Percentiles rank a stretch among this genome's conserved stretches.
phyloP scores from a whole-genome alignment of 2,329 filamentous ascomycete genomes.

The Xylaria digitata region DNA sequence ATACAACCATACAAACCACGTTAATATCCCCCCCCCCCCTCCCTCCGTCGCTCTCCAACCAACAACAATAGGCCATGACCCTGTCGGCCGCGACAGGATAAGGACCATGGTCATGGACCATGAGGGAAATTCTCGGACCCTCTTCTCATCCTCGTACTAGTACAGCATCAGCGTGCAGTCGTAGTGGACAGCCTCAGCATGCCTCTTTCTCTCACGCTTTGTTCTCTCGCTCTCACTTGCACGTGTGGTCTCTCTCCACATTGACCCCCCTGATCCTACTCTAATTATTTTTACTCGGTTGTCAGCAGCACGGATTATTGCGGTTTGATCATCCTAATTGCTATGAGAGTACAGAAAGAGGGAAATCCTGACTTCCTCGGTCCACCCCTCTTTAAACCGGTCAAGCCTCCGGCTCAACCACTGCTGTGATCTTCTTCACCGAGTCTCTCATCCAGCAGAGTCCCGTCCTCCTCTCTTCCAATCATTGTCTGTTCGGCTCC shows the following conservation, averaged over 20 bases:
- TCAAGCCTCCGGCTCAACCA: conserved; percentile 49
- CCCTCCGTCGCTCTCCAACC: conserved; percentile 34
- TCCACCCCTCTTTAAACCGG: conserved; percentile 51
- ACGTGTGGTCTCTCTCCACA: conserved; percentile 33
- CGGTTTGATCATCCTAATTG: conserved; percentile 42
- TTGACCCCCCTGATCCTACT: conserved; percentile 19
- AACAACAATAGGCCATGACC: conserved; percentile 31
- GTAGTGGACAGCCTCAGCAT: conserved; percentile 35
- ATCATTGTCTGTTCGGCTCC: conserved; percentile 45
- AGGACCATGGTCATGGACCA: conserved; percentile 26
- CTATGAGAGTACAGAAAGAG: conserved; percentile 42
- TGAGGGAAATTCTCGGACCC: conserved; percentile 38
- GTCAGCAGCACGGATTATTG: conserved; percentile 38
- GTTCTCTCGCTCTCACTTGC: conserved; percentile 19
- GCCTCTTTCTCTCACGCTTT: conserved; percentile 27
- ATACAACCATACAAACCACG: conserved; percentile 35
- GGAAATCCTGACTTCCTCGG: conserved; percentile 39
- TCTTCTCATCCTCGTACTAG: conserved; percentile 33
- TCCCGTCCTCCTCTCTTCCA: conserved; percentile 45
- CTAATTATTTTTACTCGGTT: conserved; percentile 33
- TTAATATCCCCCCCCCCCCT: conserved; percentile 37
- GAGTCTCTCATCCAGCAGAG: conserved; percentile 45
- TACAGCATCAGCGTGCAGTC: conserved; percentile 9
- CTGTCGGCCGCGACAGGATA: conserved; percentile 32
- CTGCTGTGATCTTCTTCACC: conserved; percentile 49